phyloP scores from a whole-genome alignment of 169 alveolate genomes.

The Plasmodium fragile region DNA sequence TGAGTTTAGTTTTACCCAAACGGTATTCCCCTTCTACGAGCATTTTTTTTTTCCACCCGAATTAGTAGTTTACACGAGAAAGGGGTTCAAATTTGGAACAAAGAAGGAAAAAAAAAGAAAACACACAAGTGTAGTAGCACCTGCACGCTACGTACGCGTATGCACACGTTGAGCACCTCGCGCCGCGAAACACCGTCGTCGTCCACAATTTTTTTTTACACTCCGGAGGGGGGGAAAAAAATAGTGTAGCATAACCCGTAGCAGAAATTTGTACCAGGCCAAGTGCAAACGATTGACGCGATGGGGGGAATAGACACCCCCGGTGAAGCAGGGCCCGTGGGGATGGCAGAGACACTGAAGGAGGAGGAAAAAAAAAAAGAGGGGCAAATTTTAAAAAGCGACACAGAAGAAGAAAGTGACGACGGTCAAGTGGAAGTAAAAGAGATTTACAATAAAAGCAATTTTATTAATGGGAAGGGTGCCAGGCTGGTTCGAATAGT shows the following conservation, averaged over 20 bases:
- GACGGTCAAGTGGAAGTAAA: conserved; percentile 36
- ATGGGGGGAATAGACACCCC: background rate
- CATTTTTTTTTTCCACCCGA: background rate
- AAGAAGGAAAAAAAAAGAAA: background rate
- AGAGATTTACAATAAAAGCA: conserved; percentile 79
- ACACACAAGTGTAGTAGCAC: background rate
- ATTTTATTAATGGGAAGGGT: conserved; percentile 77
- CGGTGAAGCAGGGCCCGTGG: background rate
- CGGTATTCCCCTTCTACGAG: background rate
- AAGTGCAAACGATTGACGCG: background rate
- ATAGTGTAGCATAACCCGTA: background rate
- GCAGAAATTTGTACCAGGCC: background rate
- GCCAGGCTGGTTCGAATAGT: conserved; percentile 82
- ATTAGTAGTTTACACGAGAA: background rate
- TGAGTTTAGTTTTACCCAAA: background rate
- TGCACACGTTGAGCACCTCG: background rate
- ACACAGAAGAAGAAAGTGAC: conserved; percentile 12
- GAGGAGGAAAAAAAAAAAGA: background rate
- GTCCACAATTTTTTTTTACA: background rate
- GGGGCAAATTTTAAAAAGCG: background rate
- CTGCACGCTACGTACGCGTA: background rate
- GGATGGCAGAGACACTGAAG: background rate
- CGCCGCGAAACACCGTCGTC: background rate
- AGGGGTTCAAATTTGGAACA: background rate
- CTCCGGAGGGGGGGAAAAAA: background rate